Base-by-base conservation (phyloP, 2,329 filamentous ascomycete genomes). In the Salinomyces thailandicus region DNA sequence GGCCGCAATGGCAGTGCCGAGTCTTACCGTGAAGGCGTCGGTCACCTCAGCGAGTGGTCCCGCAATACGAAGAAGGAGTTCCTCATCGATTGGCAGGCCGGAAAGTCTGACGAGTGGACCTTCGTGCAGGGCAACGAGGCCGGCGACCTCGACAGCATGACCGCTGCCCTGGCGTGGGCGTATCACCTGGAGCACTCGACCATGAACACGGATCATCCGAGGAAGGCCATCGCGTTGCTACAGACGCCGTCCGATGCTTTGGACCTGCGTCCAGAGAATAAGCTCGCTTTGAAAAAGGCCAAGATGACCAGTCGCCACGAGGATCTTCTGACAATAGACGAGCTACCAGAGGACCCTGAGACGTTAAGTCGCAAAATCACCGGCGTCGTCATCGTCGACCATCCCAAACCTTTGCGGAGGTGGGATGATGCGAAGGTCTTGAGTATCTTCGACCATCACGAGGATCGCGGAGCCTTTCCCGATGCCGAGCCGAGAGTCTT, bases 1-100 rank as follows among this genome's bases (percentile, higher is more conserved):
- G 22, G 22, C n/a, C 22, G 2, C 22, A 26, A 26, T 26, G 22
- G n/a, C 22, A 26, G 22, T n/a, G 22, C n/a, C 22, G 22, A 26
- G 4, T n/a, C 22, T 4, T 26, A 9, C 22, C 9, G n/a, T 8
- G n/a, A 26, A 5, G 65, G 65, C 12, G 63, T 66, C 9, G 65
- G 65, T 19, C 64, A 68, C 51, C 67, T 68, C 50, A 65, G 62
- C 49, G 63, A 68, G 46, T 68, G 65, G 65, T 63, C 60, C 17
- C 62, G 65, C 22, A 59, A 57, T 8, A 66, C 57, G 13, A 68
- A 68, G 52, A 64, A 62, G 29, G 51, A 59, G 11, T 68, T 68
- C 32, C 47, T 67, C 32, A 53, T 66, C 41, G 65, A 68, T 48
- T 68, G 65, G 64, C 65, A 68, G 42, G 58, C 53, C 4, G 61